Base-by-base conservation (phyloP, 73 alveolate species). In the Loxodes magnus region DNA sequence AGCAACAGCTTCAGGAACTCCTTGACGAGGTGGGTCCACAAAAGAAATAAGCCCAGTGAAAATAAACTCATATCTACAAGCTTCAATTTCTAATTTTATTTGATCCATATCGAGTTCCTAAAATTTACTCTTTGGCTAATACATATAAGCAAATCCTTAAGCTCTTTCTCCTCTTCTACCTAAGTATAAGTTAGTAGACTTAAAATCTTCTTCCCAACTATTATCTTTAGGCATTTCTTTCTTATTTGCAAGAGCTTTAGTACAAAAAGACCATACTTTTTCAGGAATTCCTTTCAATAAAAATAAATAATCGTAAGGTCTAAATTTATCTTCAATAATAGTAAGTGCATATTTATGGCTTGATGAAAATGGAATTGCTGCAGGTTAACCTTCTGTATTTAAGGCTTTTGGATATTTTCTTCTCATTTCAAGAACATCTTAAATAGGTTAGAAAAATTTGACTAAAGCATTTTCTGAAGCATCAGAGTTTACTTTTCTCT, bases 241-340 rank as follows among this genome's bases (percentile, higher is more conserved):
- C n/a, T n/a, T n/a, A n/a, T n/a, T n/a, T n/a, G n/a, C n/a, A n/a
- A n/a, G n/a, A n/a, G n/a, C n/a, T n/a, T n/a, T n/a, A 6, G 79
- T 62, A 61, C 97, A 83, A 63, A 88, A 56, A 35, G 67, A 67
- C 84, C 90, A 76, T 12, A 92, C 80, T 67, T 90, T 64, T 48
- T 88, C 97, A 3, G 99, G 99, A 20, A 95, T 97, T n/a, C 99
- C 99, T 61, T 92, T 92, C 82, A 90, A 58, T 64, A 89, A 71
- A 7, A 89, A 51, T 70, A 74, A n/a, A n/a, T n/a, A n/a, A n/a
- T n/a, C n/a, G n/a, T n/a, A 79, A 29, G 55, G 51, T 17, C 61
- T 49, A 10, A 56, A 51, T 5, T 38, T 54, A 7, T 64, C 68
- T 60, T 67, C 77, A 15, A 51, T 42, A 4, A 67, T 46, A 3